Evolutionary conservation across 1,139 yeast genomes (phyloP), one percentile per base, ranked within the genome.

Genomic region (Candida glucosophila): DNA sequence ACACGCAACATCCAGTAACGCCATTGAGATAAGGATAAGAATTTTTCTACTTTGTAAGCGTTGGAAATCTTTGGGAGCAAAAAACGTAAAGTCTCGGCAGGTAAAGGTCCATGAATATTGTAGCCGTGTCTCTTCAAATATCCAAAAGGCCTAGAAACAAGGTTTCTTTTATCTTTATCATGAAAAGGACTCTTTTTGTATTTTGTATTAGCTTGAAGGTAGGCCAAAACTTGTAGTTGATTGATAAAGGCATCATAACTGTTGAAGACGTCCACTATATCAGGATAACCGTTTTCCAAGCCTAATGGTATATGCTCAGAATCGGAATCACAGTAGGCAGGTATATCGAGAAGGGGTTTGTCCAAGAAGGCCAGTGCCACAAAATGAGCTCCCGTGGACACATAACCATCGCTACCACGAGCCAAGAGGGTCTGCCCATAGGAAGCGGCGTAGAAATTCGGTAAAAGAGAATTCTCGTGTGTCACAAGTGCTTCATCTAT

Each of bases 381-480:
- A 2, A 59, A 20, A 18, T 38, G 39, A 1, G 67, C 68, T 6
- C 55, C 42, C 15, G 42, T 25, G 1, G 69, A 58, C 1, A 62
- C 54, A 31, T 41, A 42, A 2, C 69, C 67, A 5, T 43, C 20
- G 1, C 43, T 33, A 36, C 62, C 67, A 29, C 63, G 40, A 0
- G 66, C 52, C 15, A 59, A 28, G 4, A 62, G 39, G 0, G 66
- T 51, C 27, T 62, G 67, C 27, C 40, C 44, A 32, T 49, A 64
- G 1, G 57, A 42, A 11, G 33, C 41, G 8, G 66, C 59, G 23
- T 51, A 49, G 29, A 40, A 63, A 13, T 51, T 41, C 1, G 69
- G 68, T 4, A 62, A 36, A 20, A 64, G 40, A 13, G 45, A 12
- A 34, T 63, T 63, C 24, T 61, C 44, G 36, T 64, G 69, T 2